Percentiles rank a stretch among this genome's conserved stretches.
phyloP scores from a whole-genome alignment of 2,329 filamentous ascomycete species.

The Thermomyces lanuginosus region DNA sequence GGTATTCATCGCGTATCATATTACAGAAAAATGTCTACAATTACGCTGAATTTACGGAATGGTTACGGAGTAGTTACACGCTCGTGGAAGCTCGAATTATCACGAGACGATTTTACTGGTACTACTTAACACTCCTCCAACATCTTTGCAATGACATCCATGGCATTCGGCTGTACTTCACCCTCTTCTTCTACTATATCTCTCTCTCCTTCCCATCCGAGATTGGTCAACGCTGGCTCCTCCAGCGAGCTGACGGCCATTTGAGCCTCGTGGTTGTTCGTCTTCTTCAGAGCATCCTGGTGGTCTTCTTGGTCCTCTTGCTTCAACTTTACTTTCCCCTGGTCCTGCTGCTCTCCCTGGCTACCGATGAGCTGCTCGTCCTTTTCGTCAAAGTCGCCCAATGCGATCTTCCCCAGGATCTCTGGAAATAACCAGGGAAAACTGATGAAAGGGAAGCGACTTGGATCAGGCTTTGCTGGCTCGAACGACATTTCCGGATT shows the following conservation, averaged over 20 bases:
- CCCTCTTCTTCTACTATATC: slow-evolving; percentile 11
- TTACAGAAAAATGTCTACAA: too few relatives aligned
- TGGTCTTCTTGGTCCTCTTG: slow-evolving; percentile 1
- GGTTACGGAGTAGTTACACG: too few relatives aligned
- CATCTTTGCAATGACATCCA: slow-evolving; percentile 11
- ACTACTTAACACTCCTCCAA: too few relatives aligned
- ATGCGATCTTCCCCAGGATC: slow-evolving; percentile 55
- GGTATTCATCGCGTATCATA: too few relatives aligned
- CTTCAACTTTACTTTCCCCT: not conserved
- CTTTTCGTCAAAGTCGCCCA: slow-evolving; percentile 16
- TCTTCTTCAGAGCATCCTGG: not conserved
- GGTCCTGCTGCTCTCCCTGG: not conserved
- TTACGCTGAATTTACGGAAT: too few relatives aligned
- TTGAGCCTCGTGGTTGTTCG: too few relatives aligned
- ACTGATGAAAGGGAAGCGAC: slow-evolving; percentile 62
- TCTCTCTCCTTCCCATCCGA: slow-evolving; percentile 1
- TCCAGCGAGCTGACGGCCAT: too few relatives aligned
- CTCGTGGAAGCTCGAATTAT: too few relatives aligned
- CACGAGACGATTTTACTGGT: too few relatives aligned
- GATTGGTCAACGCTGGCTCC: too few relatives aligned
- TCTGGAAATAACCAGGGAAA: slow-evolving; percentile 84
- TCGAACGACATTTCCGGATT: slow-evolving; percentile 7
- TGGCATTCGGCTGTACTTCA: slow-evolving; percentile 11
- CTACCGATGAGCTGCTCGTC: slow-evolving; percentile 7
- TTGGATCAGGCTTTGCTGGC: slow-evolving; percentile 7